Conservation (phyloP, 163 green algal genomes). For the Scenedesmus sp. region DNA sequence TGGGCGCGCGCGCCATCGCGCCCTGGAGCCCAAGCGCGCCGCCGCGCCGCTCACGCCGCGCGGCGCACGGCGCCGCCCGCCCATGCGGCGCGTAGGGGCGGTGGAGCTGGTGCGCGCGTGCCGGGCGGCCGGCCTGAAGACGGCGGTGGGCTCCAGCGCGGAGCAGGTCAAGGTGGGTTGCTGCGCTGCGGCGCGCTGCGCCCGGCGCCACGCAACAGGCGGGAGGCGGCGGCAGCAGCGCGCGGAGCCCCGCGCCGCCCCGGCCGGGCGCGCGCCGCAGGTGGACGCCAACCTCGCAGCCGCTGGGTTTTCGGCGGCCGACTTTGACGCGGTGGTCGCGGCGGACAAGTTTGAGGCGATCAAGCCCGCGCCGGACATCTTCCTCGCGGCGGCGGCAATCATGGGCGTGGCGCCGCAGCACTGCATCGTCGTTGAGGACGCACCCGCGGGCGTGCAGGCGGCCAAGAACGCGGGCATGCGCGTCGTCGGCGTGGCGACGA, state of each 20-base stretch:
- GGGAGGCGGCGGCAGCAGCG: too few relatives aligned
- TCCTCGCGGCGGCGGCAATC: constrained; percentile 63
- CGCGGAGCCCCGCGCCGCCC: too few relatives aligned
- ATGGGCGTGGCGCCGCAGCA: constrained; percentile 62
- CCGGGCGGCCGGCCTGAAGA: constrained; percentile 64
- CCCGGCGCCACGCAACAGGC: too few relatives aligned
- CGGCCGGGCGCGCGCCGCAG: constrained; percentile 24
- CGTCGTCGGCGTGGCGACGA: constrained; percentile 63
- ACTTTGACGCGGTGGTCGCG: constrained; percentile 69
- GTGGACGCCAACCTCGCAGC: constrained; percentile 71
- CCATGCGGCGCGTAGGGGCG: constrained; percentile 47
- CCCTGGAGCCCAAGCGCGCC: too few relatives aligned
- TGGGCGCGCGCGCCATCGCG: too few relatives aligned
- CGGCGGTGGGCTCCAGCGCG: constrained; percentile 77
- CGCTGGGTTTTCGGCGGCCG: constrained; percentile 51
- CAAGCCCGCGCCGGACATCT: constrained; percentile 73
- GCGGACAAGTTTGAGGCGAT: constrained; percentile 61
- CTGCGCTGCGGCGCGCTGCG: too few relatives aligned
- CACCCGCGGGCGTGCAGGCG: constrained; percentile 52
- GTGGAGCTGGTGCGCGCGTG: constrained; percentile 68
- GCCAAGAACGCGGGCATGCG: constrained; percentile 53
- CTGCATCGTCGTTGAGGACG: constrained; percentile 91
- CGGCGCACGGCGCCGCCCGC: too few relatives aligned
- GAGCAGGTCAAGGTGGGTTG: constrained; percentile 74
- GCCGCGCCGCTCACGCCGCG: too few relatives aligned